Base-by-base conservation (phyloP, 495 filamentous ascomycete genomes). In the Parathielavia hyrcaniae region DNA sequence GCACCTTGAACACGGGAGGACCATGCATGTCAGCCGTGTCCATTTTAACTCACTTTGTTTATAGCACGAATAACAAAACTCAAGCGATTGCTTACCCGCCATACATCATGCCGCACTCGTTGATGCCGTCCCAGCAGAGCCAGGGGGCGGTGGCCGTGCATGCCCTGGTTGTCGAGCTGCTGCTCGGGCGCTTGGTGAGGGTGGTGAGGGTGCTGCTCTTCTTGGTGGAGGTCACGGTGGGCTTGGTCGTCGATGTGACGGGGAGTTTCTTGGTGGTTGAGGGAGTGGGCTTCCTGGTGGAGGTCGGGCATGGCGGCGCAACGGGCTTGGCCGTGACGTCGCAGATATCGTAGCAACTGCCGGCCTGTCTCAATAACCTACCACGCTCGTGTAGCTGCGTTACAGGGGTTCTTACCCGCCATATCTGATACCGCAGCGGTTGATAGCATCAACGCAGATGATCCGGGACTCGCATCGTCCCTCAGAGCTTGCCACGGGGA, bases 261-360 rank as follows among this genome's bases (percentile, higher is more conserved):
- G 49, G 26, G 20, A 20, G 9, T 22, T 47, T 47, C 45, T 47
- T 46, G 30, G 34, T 40, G 30, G 16, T 59, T 13, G 57, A 32
- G 34, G 23, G 11, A 22, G 49, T 17, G 16, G 23, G 11, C 6
- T 26, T 26, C 44, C 26, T 46, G 44, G 44, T 46, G 20, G 44
- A 19, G 8, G 14, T 41, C 11, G 54, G 59, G 49, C 65, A 67
- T 11, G 60, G 59, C 17, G 64, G 64, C 12, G 62, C 30, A 13
- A 54, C 35, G 13, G 64, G 64, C 22, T 58, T 57, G 34, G 36
- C 35, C 16, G 53, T 36, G 12, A 41, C 23, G 32, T 62, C 58
- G 51, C 64, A 67, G 16, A 51, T 46, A n/a, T 67, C 54, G 38
- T 67, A 67, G 49, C 64, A 67, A 22, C 64, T 67, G 10, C 9